A percentile compares a stretch with the other conserved stretches of the same genome.
Conservation (phyloP, 768 basidiomycete genomes). For the Lactifluus subvellereus region DNA sequence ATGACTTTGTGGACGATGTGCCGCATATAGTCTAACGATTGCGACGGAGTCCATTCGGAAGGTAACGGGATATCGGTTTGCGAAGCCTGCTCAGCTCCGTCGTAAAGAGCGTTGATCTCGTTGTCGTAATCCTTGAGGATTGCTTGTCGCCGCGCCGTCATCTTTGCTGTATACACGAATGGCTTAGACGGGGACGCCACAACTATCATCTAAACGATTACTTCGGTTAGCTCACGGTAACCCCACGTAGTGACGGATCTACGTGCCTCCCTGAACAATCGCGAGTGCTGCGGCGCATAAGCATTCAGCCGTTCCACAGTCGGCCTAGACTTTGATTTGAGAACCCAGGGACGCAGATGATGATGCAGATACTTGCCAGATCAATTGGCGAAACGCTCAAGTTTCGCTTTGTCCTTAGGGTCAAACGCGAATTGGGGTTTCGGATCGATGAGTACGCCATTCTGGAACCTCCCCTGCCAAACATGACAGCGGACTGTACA, state of each 20-base stretch:
- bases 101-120: slow-evolving; percentile 40
- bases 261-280: slow-evolving; percentile 42
- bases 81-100: slow-evolving; percentile 31
- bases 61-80: slow-evolving; percentile 30
- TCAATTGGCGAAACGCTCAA: slow-evolving; percentile 26
- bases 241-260: background rate
- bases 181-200: slow-evolving; percentile 37
- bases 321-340: slow-evolving; percentile 30
- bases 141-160: slow-evolving; percentile 34
- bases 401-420: slow-evolving; percentile 25
- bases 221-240: background rate
- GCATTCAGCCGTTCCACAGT: slow-evolving; percentile 38
- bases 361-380: slow-evolving; percentile 7
- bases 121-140: slow-evolving; percentile 35
- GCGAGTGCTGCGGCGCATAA: slow-evolving; percentile 40
- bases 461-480: slow-evolving; percentile 32
- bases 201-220: slow-evolving; percentile 38
- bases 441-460: slow-evolving; percentile 34
- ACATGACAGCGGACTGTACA: slow-evolving; percentile 30
- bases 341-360: background rate
- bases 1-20: slow-evolving; percentile 35
- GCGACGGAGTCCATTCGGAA: slow-evolving; percentile 25
- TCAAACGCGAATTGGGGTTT: slow-evolving; percentile 27
- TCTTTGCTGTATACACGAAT: slow-evolving; percentile 41
- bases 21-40: slow-evolving; percentile 31